Base-by-base conservation (phyloP, 1,284 basidiomycete genomes). In the Puccinia novopanici region DNA sequence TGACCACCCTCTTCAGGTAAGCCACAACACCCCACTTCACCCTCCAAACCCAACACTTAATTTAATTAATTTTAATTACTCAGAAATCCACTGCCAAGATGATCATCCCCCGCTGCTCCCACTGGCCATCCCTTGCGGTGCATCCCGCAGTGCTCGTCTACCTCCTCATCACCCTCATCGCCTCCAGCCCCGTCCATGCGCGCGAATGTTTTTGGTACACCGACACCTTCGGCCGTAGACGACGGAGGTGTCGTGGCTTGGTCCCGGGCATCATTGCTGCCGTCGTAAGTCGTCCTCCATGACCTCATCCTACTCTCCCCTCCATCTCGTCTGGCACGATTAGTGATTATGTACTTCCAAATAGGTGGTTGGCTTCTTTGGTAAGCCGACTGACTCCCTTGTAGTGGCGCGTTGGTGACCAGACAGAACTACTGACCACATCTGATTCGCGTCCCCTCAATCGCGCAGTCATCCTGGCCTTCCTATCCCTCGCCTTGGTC, bases 131-230 rank as follows among this genome's bases (percentile, higher is more conserved):
- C n/a, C n/a, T n/a, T n/a, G n/a, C n/a, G n/a, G n/a, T n/a, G n/a
- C 34, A 34, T n/a, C 34, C 34, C 34, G 34, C 34, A 34, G 34
- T 34, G 34, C 52, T 67, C 52, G 2, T 68, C 34, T 65, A 76
- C 30, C 10, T 63, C 22, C 12, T 67, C 40, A 13, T 65, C 59
- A 10, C 34, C 17, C 10, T 79, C 55, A 22, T 79, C 17, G 34
- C 27, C 4, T 40, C 67, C 5, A 50, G 2, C 3, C 30, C 54
- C 5, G 54, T 50, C 30, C 55, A 45, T 5, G 76, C 76, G n/a
- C 76, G 76, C 19, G 55, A 71, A 50, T 79, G 76, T 48, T 48
- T 24, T 34, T 79, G 50, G 42, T 71, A 79, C 30, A 79, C 42
- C 24, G 76, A 79, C 40, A 40, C 52, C 5, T 22, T 71, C 8